phyloP scores from a whole-genome alignment of 495 filamentous ascomycete species.

The Penicillium pancosmium region DNA sequence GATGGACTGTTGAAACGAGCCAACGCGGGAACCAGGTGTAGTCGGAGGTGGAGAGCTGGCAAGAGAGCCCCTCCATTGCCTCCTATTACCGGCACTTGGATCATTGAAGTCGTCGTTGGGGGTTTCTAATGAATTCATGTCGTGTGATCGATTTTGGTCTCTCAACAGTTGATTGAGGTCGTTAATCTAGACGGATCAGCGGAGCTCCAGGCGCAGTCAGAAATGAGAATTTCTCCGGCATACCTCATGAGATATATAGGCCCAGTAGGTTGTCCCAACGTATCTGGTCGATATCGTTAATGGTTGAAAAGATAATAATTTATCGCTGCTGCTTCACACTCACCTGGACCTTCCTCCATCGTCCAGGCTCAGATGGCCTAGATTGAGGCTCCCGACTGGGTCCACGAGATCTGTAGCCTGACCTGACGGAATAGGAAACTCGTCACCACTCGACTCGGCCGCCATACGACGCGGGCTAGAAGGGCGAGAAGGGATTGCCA shows the following conservation, averaged over 20 bases:
- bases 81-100: constrained; percentile 7
- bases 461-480: constrained; percentile 40
- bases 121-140: constrained; percentile 26
- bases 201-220: background rate
- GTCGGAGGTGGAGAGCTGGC: constrained; percentile 17
- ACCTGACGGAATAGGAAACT: constrained; percentile 50
- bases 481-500: constrained; percentile 20
- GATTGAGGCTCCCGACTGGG: constrained; percentile 47
- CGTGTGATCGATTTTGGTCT: constrained; percentile 47
- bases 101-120: constrained; percentile 26
- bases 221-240: background rate
- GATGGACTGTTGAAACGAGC: constrained; percentile 42
- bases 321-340: constrained; percentile 11
- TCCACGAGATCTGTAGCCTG: constrained; percentile 50
- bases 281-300: constrained; percentile 34
- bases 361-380: constrained; percentile 51
- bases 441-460: constrained; percentile 43
- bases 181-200: constrained; percentile 38
- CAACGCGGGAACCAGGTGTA: constrained; percentile 17
- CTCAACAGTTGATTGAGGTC: constrained; percentile 50
- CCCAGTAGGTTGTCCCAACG: constrained; percentile 56
- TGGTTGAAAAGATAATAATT: background rate
- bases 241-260: constrained; percentile 55
- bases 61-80: constrained; percentile 28
- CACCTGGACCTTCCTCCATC: constrained; percentile 50